Evolutionary conservation across 1,284 basidiomycete genomes (phyloP).

Genomic region (Tilletiaria anomala): DNA sequence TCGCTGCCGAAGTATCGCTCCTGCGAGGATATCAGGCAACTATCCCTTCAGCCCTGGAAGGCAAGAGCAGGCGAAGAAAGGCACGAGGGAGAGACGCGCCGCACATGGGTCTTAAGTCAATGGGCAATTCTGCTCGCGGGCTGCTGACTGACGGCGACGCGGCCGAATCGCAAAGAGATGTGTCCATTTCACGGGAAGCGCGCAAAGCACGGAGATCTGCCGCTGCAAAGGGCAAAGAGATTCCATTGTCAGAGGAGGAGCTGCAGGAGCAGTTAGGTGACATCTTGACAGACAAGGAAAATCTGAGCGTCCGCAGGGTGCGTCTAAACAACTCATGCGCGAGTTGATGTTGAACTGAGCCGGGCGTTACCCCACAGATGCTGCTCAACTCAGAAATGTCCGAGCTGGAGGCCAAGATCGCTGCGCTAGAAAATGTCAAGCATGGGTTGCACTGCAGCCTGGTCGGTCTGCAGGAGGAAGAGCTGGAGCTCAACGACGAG

Average conservation of each 20-base stretch:
- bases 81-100: constrained; percentile 16
- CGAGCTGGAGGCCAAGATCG: constrained; percentile 76
- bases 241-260: constrained; percentile 14
- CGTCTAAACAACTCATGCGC: not conserved
- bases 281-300: constrained; percentile 26
- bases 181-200: constrained; percentile 3
- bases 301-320: constrained; percentile 13
- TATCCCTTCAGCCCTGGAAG: constrained; percentile 24
- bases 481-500: constrained; percentile 80
- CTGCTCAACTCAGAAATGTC: constrained; percentile 62
- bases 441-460: constrained; percentile 67
- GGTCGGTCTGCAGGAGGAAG: constrained; percentile 78
- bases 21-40: constrained; percentile 37
- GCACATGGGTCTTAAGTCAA: constrained; percentile 24
- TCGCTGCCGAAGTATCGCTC: constrained; percentile 23
- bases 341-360: not conserved
- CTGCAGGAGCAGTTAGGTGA: constrained; percentile 30
- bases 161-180: not conserved
- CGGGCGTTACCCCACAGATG: constrained; percentile 1
- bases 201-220: constrained; percentile 14
- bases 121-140: constrained; percentile 28
- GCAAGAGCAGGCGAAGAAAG: constrained; percentile 18
- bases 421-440: constrained; percentile 65
- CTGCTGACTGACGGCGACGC: constrained; percentile 17
- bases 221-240: constrained; percentile 6